Evolutionary conservation across 108 stramenopile genomes (phyloP).

Genomic region (Nitzschia sp.): DNA sequence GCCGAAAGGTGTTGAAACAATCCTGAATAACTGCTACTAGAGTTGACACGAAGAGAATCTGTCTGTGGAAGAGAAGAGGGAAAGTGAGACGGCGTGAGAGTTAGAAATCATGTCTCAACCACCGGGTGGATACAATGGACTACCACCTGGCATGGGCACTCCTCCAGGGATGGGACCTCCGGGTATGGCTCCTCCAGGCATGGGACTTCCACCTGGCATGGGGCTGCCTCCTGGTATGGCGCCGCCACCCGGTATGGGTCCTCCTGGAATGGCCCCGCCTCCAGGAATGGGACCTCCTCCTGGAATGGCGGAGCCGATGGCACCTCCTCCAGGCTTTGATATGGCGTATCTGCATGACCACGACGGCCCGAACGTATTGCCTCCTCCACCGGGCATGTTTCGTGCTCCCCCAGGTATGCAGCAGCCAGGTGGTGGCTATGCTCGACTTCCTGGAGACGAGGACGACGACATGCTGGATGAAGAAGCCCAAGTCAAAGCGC

Average conservation of each 20-base stretch:
- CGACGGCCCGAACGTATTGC: conserved; percentile 40
- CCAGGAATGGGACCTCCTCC: conserved; percentile 61
- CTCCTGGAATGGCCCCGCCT: conserved; percentile 48
- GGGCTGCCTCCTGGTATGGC: conserved; percentile 59
- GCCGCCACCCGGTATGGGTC: conserved; percentile 40
- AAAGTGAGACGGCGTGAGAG: too few relatives aligned
- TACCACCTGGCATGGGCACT: conserved; percentile 38
- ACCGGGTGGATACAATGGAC: conserved; percentile 36
- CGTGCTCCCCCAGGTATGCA: conserved; percentile 41
- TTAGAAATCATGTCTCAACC: conserved; percentile 50
- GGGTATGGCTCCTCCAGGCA: conserved; percentile 42
- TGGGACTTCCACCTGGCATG: conserved; percentile 36
- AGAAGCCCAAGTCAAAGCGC: conserved; percentile 78
- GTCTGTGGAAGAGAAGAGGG: too few relatives aligned
- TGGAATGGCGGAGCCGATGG: conserved; percentile 47
- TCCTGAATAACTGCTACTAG: too few relatives aligned
- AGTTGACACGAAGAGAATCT: too few relatives aligned
- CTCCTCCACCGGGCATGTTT: conserved; percentile 55
- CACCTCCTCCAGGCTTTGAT: conserved; percentile 57
- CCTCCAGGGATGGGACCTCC: conserved; percentile 69
- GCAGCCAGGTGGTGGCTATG: not conserved
- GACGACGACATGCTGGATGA: conserved; percentile 25
- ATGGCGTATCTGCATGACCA: conserved; percentile 16
- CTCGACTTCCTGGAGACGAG: conserved; percentile 17
- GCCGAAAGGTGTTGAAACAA: too few relatives aligned